Conservation (phyloP, 2,329 filamentous ascomycete genomes). For the Aspergillus melleus region DNA sequence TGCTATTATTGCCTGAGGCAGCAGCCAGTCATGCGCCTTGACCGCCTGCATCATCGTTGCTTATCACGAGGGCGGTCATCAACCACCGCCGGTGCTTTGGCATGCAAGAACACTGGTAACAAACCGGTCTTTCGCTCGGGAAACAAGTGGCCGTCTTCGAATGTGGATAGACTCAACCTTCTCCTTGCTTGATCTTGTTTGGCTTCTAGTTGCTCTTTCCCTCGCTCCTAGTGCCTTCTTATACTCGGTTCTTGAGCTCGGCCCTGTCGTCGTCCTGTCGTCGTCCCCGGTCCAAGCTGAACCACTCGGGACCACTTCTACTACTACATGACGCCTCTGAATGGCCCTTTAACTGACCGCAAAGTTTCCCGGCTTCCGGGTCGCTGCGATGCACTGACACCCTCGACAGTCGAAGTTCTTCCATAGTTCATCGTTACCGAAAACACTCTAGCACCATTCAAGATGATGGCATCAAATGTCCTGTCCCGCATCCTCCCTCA, state of each 20-base stretch:
- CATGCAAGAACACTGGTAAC: not conserved
- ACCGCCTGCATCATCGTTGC: constrained; percentile 19
- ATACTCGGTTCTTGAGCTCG: not conserved
- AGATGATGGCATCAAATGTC: constrained; percentile 45
- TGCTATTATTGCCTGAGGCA: constrained; percentile 13
- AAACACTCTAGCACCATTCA: constrained; percentile 13
- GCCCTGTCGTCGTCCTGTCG: not conserved
- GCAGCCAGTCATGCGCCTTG: not conserved
- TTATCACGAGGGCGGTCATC: constrained; percentile 17
- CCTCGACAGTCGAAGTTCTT: not conserved
- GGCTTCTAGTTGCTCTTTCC: not conserved
- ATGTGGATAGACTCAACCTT: not conserved
- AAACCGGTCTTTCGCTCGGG: not conserved
- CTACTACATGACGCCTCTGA: not conserved
- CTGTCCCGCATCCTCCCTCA: constrained; percentile 48
- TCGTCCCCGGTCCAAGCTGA: not conserved
- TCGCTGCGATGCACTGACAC: constrained; percentile 15
- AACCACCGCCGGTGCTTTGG: not conserved
- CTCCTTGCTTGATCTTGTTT: not conserved
- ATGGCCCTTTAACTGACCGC: constrained; percentile 15
- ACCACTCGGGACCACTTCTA: not conserved
- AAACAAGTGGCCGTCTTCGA: not conserved
- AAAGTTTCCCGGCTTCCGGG: constrained; percentile 7
- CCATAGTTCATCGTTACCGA: constrained; percentile 1
- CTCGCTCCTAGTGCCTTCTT: not conserved